These are phyloP conservation scores for Salix dunnii DNA, from an alignment of 345 rosid genomes.

Conservation along the genomic window DNA sequence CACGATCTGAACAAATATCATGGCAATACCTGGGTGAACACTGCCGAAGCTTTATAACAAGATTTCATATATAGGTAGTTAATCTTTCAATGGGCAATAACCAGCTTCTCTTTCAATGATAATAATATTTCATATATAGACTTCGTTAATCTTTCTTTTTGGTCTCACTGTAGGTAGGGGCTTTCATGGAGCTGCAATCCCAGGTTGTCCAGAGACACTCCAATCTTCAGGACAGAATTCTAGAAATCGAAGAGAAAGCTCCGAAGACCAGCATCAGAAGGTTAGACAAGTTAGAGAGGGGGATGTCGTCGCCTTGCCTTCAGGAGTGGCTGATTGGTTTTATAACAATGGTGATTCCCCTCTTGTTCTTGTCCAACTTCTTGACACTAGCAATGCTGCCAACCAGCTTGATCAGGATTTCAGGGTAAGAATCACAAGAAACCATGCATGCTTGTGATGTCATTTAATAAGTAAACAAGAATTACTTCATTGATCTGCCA, in stretches of 20 bases:
- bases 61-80: too few relatives aligned
- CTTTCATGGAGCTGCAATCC: slow-evolving; percentile 29
- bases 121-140: too few relatives aligned
- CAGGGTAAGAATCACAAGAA: slow-evolving; percentile 22
- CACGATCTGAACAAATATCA: slow-evolving; percentile 11
- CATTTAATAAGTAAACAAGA: background rate
- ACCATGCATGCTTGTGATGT: background rate
- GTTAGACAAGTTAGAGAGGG: slow-evolving; percentile 32
- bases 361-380: slow-evolving; percentile 32
- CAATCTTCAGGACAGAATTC: background rate
- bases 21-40: slow-evolving; percentile 1
- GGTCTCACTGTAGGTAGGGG: slow-evolving; percentile 25
- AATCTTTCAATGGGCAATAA: too few relatives aligned
- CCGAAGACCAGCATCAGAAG: slow-evolving; percentile 32
- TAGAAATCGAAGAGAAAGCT: background rate
- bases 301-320: slow-evolving; percentile 38
- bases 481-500: background rate
- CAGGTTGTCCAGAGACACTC: slow-evolving; percentile 42
- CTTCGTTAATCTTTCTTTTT: background rate
- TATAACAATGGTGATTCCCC: slow-evolving; percentile 37
- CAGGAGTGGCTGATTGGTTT: slow-evolving; percentile 44
- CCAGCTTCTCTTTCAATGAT: too few relatives aligned
- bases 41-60: background rate
- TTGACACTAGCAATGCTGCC: slow-evolving; percentile 25
- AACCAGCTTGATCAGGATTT: slow-evolving; percentile 45